Base-by-base conservation (phyloP, 1,139 yeast genomes). In the Suhomyces chickasaworum region DNA sequence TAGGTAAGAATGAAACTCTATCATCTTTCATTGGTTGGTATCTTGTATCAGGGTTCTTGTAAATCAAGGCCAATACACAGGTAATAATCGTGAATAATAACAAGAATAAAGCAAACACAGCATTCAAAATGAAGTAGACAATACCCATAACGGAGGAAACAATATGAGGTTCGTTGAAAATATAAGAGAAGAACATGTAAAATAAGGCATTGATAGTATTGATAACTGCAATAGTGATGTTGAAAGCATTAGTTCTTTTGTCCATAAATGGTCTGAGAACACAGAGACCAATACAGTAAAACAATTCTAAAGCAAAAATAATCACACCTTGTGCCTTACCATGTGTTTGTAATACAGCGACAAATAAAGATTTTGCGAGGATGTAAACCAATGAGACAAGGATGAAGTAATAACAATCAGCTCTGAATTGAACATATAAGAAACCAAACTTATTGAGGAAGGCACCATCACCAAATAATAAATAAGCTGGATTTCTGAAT, bases 21-120 rank as follows among this genome's bases (percentile, higher is more conserved):
- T 93, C 99, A 65, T 93, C 99, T 58, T 87, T 86, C 89, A 93
- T 89, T 56, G 97, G 97, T 73, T 90, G 95, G 71, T 93, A 93
- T 57, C 97, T 80, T 13, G 95, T 84, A 68, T 93, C 99, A 47
- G 99, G 99, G 65, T 93, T 90, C 73, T 86, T 89, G 66, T 89
- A 86, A 30, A 91, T 60, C 56, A 91, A 68, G 0, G 97, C 97
- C 65, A 89, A 75, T 9, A 85, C 75, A 70, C 97, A 90, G 4
- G 96, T 89, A 39, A 90, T 82, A 55, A 91, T 84, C 45, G 96
- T 89, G 76, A 90, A 84, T 45, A 93, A 74, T 61, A 93, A 74
- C 60, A 93, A 75, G 60, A 89, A 80, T 54, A 89, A 75, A 2
- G 98, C 95, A 66, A 91, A 88, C 0, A 81, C 85, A 0, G 99